These are phyloP conservation scores for Rhizopus microsporus DNA, from an alignment of 371 early-diverging fungal species.

Conservation along the genomic window DNA sequence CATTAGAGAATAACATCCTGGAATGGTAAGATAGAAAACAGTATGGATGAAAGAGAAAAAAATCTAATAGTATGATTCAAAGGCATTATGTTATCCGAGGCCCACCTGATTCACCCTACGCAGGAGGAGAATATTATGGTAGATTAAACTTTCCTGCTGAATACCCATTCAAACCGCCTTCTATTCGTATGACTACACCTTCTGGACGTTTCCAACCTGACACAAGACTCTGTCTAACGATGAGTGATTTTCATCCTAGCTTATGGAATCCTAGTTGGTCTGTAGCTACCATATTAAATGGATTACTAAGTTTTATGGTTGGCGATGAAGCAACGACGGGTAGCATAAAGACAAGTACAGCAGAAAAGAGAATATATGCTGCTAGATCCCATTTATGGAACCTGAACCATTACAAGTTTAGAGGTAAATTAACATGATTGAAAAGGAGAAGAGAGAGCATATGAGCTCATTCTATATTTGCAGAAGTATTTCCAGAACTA, in stretches of 20 bases:
- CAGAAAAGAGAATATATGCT: constrained; percentile 80
- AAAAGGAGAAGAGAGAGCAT: neutral
- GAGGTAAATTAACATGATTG: constrained; percentile 48
- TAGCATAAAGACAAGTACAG: constrained; percentile 75
- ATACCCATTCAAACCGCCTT: constrained; percentile 96
- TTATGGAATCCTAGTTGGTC: constrained; percentile 98
- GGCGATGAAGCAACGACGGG: constrained; percentile 89
- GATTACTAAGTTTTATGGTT: constrained; percentile 93
- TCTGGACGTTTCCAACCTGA: constrained; percentile 88
- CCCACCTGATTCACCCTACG: constrained; percentile 92
- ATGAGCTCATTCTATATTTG: neutral
- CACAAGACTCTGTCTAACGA: constrained; percentile 89
- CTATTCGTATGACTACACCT: constrained; percentile 95
- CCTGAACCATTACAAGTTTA: constrained; percentile 69
- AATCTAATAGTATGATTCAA: neutral
- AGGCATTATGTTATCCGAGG: constrained; percentile 96
- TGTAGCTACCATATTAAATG: constrained; percentile 92
- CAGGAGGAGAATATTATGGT: constrained; percentile 94
- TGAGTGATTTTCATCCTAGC: constrained; percentile 94
- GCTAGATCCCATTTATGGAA: constrained; percentile 82
- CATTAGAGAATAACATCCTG: constrained; percentile 90
- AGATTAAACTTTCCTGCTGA: constrained; percentile 92
- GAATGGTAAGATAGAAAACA: constrained; percentile 75
- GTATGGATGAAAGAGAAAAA: neutral
- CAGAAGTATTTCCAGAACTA: constrained; percentile 79